Evolutionary conservation across 2,329 filamentous ascomycete genomes (phyloP), one percentile per base, ranked within the genome.

Genomic region (Neobulgaria alba): DNA sequence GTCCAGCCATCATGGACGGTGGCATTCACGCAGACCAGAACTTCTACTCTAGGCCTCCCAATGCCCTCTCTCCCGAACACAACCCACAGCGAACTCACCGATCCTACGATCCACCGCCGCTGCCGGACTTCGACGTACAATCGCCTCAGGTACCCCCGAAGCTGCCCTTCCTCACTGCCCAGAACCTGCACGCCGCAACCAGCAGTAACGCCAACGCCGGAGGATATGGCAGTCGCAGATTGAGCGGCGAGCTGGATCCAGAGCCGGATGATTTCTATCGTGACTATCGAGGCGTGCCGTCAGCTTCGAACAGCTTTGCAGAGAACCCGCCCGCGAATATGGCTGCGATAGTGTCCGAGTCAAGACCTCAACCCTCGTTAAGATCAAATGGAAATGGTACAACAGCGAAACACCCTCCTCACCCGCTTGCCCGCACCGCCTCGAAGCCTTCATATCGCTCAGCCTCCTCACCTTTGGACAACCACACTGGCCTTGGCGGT

Each of bases 401-500:
- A 31, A 65, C 67, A 35, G 61, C 69, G 21, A 77, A 67, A 55
- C 66, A 69, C 50, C 63, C 68, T 48, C 55, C 63, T 26, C 55
- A 64, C 41, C 61, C 65, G 45, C 59, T 53, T 41, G 45, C 54
- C 47, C 66, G 66, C 49, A 61, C 58, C 41, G 62, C 63, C 33
- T 46, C 62, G 36, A 70, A 68, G 44, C 58, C 67, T 32, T 54
- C 64, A 43, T 52, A 53, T 35, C 73, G 77, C 44, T 77, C 76
- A 18, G 70, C 66, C 39, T 79, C 76, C 32, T 74, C 68, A 51
- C 73, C 76, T 29, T 56, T 72, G 37, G 71, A 59, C 29, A 48
- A 68, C 52, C 67, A 50, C 35, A 38, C 41, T 16, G 43, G 31
- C 10, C 43, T 53, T 9, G 44, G 38, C 33, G 49, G 38, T 34